A percentile compares a stretch with the other conserved stretches of the same genome.
Evolutionary conservation across 352 stramenopile genomes (phyloP).

Genomic region (Thalassiosira hispida): DNA sequence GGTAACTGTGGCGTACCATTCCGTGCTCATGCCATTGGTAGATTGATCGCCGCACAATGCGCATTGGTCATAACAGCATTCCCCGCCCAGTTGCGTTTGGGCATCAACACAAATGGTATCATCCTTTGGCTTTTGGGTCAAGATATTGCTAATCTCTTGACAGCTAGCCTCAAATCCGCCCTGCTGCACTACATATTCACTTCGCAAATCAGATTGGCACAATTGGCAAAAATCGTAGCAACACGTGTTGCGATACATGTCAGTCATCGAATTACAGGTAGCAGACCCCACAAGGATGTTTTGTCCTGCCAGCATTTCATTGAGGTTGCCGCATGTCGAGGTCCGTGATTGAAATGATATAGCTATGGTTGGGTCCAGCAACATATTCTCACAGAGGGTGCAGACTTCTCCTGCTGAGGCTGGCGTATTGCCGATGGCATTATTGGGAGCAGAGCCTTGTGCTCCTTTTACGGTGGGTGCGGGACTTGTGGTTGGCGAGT

Average conservation of each 20-base stretch:
- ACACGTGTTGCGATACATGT: slow-evolving; percentile 20
- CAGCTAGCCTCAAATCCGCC: slow-evolving; percentile 38
- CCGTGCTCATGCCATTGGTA: slow-evolving; percentile 17
- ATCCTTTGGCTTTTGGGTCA: slow-evolving; percentile 3
- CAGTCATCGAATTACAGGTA: slow-evolving; percentile 12
- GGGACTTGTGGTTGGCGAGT: slow-evolving; percentile 16
- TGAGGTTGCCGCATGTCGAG: slow-evolving; percentile 20
- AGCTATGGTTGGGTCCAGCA: slow-evolving; percentile 2
- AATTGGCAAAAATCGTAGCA: slow-evolving; percentile 33
- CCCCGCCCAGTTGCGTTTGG: slow-evolving; percentile 13
- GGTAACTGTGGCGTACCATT: slow-evolving; percentile 32
- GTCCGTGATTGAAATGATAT: slow-evolving; percentile 23
- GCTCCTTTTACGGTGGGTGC: slow-evolving; percentile 6
- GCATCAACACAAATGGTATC: slow-evolving; percentile 39
- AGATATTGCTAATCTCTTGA: slow-evolving; percentile 32
- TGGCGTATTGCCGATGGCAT: background rate
- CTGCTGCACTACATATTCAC: slow-evolving; percentile 20
- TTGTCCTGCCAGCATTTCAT: slow-evolving; percentile 10
- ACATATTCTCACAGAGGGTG: slow-evolving; percentile 5
- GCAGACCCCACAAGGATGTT: slow-evolving; percentile 13
- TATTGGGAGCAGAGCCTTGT: background rate
- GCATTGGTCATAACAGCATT: slow-evolving; percentile 47
- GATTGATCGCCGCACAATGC: slow-evolving; percentile 15
- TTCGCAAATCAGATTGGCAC: slow-evolving; percentile 26
- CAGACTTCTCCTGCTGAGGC: slow-evolving; percentile 14